Base-by-base conservation (phyloP, 768 basidiomycete genomes). In the Favolaschia claudopus region DNA sequence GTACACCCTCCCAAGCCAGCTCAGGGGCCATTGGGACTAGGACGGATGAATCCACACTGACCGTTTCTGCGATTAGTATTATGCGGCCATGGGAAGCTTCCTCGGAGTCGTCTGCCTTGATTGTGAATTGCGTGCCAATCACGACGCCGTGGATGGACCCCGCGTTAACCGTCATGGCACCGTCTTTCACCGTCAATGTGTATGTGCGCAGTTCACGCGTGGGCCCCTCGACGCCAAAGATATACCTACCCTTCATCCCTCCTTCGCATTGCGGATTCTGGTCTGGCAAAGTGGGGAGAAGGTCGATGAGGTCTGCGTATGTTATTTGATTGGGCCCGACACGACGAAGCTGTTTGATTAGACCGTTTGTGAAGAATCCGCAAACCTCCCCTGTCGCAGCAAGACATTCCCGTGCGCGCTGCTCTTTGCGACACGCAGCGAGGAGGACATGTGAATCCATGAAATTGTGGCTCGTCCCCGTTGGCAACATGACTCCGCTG, bases 371-470 rank as follows among this genome's bases (percentile, higher is more conserved):
- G 36, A 64, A 67, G 24, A 64, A 55, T 2, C 65, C 65, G 47
- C 62, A 49, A 4, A 52, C 49, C 6, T 17, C 24, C 1, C 63
- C 63, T 7, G 20, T 8, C 7, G 57, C 39, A 10, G 62, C 55
- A 29, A 56, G 8, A 20, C 56, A 53, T 34, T 67, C 65, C 5
- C 52, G 58, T 14, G 65, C 65, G 12, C 33, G 45, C 45, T 67
- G 57, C 19, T 58, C 53, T 14, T 55, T 42, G 6, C 49, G 43
- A 47, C 62, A 66, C 17, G 65, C 65, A 19, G 62, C 58, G 14
- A 67, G 40, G 29, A 67, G 36, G 46, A 64, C 55, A 40, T 67
- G 62, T 34, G 65, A 64, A 36, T 47, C 17, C 49, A 63, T 66
- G 44, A 46, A 45, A 5, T 54, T 36, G 38, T 64, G 22, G 28